Conservation (phyloP, 2,329 filamentous ascomycete species). For the Colletotrichum spinosum region DNA sequence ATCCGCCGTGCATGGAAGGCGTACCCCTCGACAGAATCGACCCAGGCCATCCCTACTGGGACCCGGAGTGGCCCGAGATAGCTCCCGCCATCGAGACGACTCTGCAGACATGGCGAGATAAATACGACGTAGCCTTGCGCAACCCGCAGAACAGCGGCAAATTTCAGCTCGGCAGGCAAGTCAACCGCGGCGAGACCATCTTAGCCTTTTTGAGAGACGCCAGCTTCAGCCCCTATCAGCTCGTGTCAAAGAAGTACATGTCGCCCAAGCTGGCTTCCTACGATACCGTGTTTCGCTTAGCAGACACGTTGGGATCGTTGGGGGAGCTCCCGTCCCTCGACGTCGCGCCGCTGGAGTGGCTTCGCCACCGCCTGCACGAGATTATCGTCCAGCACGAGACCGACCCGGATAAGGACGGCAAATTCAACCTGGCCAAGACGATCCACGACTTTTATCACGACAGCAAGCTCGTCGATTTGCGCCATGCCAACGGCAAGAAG, state of each 20-base stretch:
- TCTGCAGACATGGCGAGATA: conserved; percentile 61
- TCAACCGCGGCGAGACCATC: conserved; percentile 66
- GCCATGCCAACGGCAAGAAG: conserved; percentile 65
- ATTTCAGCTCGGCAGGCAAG: conserved; percentile 66
- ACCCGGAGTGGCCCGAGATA: conserved; percentile 62
- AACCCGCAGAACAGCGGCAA: conserved; percentile 53
- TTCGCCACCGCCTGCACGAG: conserved; percentile 67
- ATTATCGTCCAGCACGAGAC: conserved; percentile 55
- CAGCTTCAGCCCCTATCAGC: conserved; percentile 68
- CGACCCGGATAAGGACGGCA: conserved; percentile 31
- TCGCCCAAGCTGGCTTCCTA: conserved; percentile 60
- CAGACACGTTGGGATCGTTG: conserved; percentile 65
- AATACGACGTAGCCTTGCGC: conserved; percentile 53
- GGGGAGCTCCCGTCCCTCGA: conserved; percentile 62
- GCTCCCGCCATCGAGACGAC: conserved; percentile 55
- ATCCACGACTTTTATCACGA: conserved; percentile 69
- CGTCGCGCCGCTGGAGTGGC: conserved; percentile 65
- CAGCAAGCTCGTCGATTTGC: conserved; percentile 59
- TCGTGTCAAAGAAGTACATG: conserved; percentile 64
- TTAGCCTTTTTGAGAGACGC: conserved; percentile 63
- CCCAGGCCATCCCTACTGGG: conserved; percentile 66
- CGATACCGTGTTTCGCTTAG: conserved; percentile 67
- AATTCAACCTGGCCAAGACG: conserved; percentile 63
- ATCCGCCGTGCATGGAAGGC: conserved; percentile 63
- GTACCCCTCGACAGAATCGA: conserved; percentile 65